Conservation (phyloP, 1,284 basidiomycete genomes). For the Boletellus sp. region DNA sequence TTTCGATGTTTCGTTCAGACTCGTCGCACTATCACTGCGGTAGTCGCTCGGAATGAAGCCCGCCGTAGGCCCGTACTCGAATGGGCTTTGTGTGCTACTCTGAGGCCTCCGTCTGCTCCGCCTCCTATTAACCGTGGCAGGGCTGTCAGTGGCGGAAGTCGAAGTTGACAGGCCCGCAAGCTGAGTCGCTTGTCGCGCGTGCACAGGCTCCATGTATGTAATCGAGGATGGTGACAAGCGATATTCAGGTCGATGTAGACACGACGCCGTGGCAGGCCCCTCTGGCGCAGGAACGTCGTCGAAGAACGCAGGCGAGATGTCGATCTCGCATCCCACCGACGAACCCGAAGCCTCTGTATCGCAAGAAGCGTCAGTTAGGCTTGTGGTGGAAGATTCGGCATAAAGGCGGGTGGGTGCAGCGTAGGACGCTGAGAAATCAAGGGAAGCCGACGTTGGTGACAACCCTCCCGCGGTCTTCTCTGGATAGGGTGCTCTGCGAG, state of each 20-base stretch:
- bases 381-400: slow-evolving; percentile 11
- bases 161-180: not conserved
- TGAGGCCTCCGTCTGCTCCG: slow-evolving; percentile 2
- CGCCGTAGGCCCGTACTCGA: slow-evolving; percentile 27
- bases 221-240: slow-evolving; percentile 18
- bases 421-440: slow-evolving; percentile 14
- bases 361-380: slow-evolving; percentile 20
- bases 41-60: slow-evolving; percentile 26
- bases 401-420: not conserved
- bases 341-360: slow-evolving; percentile 14
- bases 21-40: slow-evolving; percentile 7
- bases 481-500: slow-evolving; percentile 8
- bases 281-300: slow-evolving; percentile 55
- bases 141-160: not conserved
- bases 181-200: slow-evolving; percentile 14
- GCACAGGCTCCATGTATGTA: slow-evolving; percentile 27
- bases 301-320: slow-evolving; percentile 63
- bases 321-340: slow-evolving; percentile 32
- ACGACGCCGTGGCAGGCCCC: slow-evolving; percentile 48
- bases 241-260: slow-evolving; percentile 29
- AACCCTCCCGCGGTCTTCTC: slow-evolving; percentile 5
- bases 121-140: slow-evolving; percentile 2
- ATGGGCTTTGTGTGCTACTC: not conserved
- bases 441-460: slow-evolving; percentile 1
- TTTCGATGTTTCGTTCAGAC: slow-evolving; percentile 6